Conservation (phyloP, 2,329 filamentous ascomycete species). For the Pestalotiopsis sp. region DNA sequence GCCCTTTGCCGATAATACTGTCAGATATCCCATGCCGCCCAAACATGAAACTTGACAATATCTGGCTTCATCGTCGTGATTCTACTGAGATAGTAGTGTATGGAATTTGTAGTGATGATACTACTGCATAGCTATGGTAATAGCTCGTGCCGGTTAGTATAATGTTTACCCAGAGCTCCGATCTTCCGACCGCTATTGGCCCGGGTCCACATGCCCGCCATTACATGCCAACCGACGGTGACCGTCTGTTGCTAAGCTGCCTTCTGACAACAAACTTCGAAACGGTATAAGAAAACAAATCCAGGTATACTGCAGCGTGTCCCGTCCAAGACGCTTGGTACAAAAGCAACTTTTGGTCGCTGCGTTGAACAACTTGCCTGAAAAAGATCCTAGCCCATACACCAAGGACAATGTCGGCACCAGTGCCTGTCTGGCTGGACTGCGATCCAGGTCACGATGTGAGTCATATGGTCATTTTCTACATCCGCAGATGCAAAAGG, state of each 20-base stretch:
- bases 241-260: conserved; percentile 8
- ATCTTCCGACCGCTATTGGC: background rate
- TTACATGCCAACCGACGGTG: conserved; percentile 8
- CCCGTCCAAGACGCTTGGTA: background rate
- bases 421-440: conserved; percentile 62
- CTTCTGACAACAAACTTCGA: background rate
- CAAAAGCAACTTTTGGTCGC: background rate
- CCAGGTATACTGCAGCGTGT: background rate
- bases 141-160: background rate
- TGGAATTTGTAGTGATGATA: too few relatives aligned
- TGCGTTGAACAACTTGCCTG: background rate
- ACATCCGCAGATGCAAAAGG: background rate
- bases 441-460: conserved; percentile 70
- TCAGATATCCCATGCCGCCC: too few relatives aligned
- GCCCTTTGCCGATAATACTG: too few relatives aligned
- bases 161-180: background rate
- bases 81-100: too few relatives aligned
- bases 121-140: background rate
- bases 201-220: background rate
- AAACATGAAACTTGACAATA: too few relatives aligned
- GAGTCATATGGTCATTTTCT: conserved; percentile 35
- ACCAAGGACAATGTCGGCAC: conserved; percentile 26
- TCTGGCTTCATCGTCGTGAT: too few relatives aligned
- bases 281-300: background rate
- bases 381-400: background rate